Conservation (phyloP, 139 green algal species). For the Picocystis salinarum region DNA sequence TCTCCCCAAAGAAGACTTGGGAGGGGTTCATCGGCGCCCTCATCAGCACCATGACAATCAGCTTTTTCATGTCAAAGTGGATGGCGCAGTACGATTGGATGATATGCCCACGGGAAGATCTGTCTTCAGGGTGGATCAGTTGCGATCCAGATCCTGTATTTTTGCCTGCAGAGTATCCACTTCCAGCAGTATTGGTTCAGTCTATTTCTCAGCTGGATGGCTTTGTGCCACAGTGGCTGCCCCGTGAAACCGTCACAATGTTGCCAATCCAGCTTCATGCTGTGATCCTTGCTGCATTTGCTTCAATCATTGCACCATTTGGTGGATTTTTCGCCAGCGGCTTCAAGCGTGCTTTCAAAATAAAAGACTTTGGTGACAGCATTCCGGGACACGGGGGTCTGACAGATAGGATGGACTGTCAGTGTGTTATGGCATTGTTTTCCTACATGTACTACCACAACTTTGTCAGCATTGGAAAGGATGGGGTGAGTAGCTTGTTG, state of each 20-base stretch:
- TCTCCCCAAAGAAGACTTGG: slow-evolving; percentile 99
- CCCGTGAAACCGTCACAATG: background rate
- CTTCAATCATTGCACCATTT: slow-evolving; percentile 88
- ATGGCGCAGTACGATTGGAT: slow-evolving; percentile 65
- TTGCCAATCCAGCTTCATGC: slow-evolving; percentile 47
- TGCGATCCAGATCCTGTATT: slow-evolving; percentile 37
- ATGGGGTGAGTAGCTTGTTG: no score
- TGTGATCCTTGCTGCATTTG: slow-evolving; percentile 68
- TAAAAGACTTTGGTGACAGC: slow-evolving; percentile 96
- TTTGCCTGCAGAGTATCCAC: slow-evolving; percentile 20
- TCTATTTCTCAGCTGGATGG: background rate
- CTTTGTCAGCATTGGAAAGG: slow-evolving; percentile 37
- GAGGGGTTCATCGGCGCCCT: slow-evolving; percentile 89
- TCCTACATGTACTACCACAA: slow-evolving; percentile 81
- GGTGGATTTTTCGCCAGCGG: slow-evolving; percentile 90
- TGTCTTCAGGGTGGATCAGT: slow-evolving; percentile 10
- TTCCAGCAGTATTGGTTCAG: slow-evolving; percentile 5
- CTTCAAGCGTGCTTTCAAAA: slow-evolving; percentile 96
- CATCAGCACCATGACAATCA: slow-evolving; percentile 51
- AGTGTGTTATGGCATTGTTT: slow-evolving; percentile 94
- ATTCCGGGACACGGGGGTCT: slow-evolving; percentile 96
- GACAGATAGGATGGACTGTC: slow-evolving; percentile 96
- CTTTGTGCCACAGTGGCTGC: no score
- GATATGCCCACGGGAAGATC: slow-evolving; percentile 16
- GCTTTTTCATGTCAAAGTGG: slow-evolving; percentile 44